These are phyloP conservation scores for Nothophoma quercina DNA, from an alignment of 2,329 filamentous ascomycete species.

Conservation along the genomic window DNA sequence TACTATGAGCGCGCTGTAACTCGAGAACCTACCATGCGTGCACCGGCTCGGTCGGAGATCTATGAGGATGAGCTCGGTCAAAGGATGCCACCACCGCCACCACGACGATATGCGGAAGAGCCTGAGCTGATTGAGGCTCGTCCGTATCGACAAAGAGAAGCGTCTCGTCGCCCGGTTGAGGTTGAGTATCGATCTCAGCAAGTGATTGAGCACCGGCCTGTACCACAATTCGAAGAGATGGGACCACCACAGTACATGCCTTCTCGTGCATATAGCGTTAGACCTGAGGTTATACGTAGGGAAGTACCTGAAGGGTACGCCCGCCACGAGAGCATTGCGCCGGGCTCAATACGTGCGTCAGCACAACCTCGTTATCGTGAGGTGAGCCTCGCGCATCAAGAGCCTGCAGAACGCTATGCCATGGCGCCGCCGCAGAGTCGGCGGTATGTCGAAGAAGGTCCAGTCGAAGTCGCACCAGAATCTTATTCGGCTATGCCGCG, in stretches of 20 bases:
- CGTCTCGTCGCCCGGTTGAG: conserved; percentile 59
- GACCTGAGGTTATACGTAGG: conserved; percentile 46
- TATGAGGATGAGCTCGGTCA: conserved; percentile 50
- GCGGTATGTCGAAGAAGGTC: conserved; percentile 53
- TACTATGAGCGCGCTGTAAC: conserved; percentile 71
- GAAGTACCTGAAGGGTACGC: conserved; percentile 46
- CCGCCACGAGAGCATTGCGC: conserved; percentile 53
- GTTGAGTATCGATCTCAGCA: conserved; percentile 41
- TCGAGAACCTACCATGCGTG: conserved; percentile 60
- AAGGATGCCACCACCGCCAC: conserved; percentile 57
- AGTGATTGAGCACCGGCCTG: conserved; percentile 35
- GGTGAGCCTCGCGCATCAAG: conserved; percentile 52
- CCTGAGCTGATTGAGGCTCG: conserved; percentile 62
- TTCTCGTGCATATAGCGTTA: conserved; percentile 49
- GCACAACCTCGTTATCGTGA: conserved; percentile 46
- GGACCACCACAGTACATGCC: conserved; percentile 44
- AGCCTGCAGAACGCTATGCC: conserved; percentile 43
- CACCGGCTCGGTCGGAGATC: conserved; percentile 60
- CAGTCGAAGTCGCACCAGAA: conserved; percentile 39
- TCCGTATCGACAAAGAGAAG: conserved; percentile 65
- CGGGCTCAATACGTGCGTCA: conserved; percentile 43
- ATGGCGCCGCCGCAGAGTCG: conserved; percentile 39
- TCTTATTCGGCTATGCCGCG: conserved; percentile 39
- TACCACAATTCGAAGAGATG: conserved; percentile 48
- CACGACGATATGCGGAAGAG: conserved; percentile 64